Conservation (phyloP, 1,284 basidiomycete genomes). For the Sporisorium graminicola region DNA sequence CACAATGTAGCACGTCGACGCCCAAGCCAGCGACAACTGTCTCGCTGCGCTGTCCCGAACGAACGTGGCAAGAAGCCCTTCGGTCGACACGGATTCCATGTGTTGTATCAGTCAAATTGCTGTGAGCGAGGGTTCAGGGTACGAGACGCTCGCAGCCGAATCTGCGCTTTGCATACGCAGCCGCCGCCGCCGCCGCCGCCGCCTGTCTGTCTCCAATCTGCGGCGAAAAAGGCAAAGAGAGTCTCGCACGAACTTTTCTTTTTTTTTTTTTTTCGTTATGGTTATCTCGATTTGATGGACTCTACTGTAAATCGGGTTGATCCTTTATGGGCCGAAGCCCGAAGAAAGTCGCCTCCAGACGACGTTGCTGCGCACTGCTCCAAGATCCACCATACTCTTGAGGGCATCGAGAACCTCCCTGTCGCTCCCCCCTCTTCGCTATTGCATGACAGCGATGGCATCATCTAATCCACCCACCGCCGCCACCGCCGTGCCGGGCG, state of each 20-base stretch:
- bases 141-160: slow-evolving; percentile 4
- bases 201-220: no score
- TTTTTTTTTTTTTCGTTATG: no score
- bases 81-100: neutral
- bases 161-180: slow-evolving; percentile 16
- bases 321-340: neutral
- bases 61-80: slow-evolving; percentile 4
- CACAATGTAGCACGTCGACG: neutral
- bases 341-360: neutral
- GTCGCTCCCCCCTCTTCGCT: neutral
- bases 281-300: neutral
- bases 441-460: slow-evolving; percentile 3
- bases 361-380: neutral
- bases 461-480: neutral
- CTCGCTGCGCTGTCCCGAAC: no score
- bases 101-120: neutral
- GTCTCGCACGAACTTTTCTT: slow-evolving; percentile 24
- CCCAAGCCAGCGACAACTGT: no score
- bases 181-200: neutral
- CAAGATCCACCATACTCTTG: neutral
- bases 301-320: neutral
- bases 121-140: slow-evolving; percentile 30
- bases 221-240: no score
- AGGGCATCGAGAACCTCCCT: no score
- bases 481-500: slow-evolving; percentile 32